A percentile compares a stretch with the other conserved stretches of the same genome.
These are phyloP conservation scores for Coccomyxa sp. DNA, from an alignment of 139 green algal genomes.

Conservation along the genomic window DNA sequence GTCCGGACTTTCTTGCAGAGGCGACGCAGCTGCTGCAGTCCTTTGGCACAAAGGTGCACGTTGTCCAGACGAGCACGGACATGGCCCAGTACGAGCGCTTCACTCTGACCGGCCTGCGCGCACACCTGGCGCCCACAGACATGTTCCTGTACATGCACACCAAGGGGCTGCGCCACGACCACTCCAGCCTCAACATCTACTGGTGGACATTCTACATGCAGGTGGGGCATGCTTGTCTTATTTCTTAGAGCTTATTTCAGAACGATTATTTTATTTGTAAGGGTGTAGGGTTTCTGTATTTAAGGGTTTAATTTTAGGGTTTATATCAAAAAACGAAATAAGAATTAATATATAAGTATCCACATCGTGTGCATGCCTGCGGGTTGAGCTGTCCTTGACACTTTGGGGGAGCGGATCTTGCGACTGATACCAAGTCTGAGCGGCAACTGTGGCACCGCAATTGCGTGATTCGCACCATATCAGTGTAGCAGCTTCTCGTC, in stretches of 20 bases:
- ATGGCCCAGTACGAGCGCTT: background rate
- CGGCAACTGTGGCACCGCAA: no score
- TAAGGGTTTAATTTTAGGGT: background rate
- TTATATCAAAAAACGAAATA: background rate
- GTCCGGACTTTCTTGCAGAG: background rate
- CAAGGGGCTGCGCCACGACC: background rate
- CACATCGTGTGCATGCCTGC: no score
- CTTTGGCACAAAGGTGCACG: background rate
- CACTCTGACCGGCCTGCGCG: background rate
- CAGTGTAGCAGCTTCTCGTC: no score
- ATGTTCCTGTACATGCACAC: background rate
- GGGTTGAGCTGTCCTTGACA: no score
- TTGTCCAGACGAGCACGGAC: background rate
- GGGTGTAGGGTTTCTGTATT: background rate
- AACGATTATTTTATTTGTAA: background rate
- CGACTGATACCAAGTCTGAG: no score
- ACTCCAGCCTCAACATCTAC: background rate
- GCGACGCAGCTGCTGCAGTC: background rate
- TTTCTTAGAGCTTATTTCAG: background rate
- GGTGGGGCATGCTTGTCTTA: background rate
- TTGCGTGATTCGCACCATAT: no score
- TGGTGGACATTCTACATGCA: background rate
- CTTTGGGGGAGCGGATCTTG: no score
- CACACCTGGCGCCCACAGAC: background rate
- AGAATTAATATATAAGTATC: no score